Percentiles rank a stretch among this genome's conserved stretches.
Evolutionary conservation across 2,329 filamentous ascomycete genomes (phyloP).

Genomic region (Clarireedia paspali): DNA sequence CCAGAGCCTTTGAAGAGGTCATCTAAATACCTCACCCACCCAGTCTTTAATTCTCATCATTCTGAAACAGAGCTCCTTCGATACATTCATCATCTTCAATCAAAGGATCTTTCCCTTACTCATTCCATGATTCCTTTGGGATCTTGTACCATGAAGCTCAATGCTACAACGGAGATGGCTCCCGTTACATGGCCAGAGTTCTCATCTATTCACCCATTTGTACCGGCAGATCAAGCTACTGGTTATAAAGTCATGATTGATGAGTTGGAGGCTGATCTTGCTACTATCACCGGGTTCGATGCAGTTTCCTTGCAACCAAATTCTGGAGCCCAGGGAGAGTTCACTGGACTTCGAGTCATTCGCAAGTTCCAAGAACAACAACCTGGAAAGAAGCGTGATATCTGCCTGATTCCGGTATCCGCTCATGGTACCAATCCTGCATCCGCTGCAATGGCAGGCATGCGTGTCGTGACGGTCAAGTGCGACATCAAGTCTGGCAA

Average conservation of each 20-base stretch:
- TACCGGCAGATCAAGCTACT: slow-evolving; percentile 51
- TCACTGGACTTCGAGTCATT: slow-evolving; percentile 82
- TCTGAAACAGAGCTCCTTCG: slow-evolving; percentile 91
- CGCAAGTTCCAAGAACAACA: slow-evolving; percentile 72
- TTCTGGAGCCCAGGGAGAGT: slow-evolving; percentile 92
- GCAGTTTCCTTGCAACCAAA: slow-evolving; percentile 89
- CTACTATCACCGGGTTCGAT: slow-evolving; percentile 81
- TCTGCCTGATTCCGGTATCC: slow-evolving; percentile 90
- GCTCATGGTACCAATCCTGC: slow-evolving; percentile 95
- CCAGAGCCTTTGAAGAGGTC: slow-evolving; percentile 59
- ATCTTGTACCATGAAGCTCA: slow-evolving; percentile 98
- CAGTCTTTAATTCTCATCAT: slow-evolving; percentile 90
- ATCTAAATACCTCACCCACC: slow-evolving; percentile 74
- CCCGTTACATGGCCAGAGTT: slow-evolving; percentile 72
- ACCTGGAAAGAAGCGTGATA: slow-evolving; percentile 66
- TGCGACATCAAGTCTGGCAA: slow-evolving; percentile 84
- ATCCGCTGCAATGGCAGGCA: slow-evolving; percentile 90
- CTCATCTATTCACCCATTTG: slow-evolving; percentile 74
- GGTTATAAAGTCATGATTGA: slow-evolving; percentile 66
- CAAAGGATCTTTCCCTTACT: slow-evolving; percentile 86
- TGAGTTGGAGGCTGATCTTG: slow-evolving; percentile 67
- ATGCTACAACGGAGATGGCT: slow-evolving; percentile 88
- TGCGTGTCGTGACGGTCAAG: slow-evolving; percentile 89
- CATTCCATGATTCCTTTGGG: slow-evolving; percentile 98
- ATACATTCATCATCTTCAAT: slow-evolving; percentile 89